Evolutionary conservation across 345 rosid species (phyloP), one percentile per base, ranked within the genome.

Genomic region (Corchorus olitorius): DNA sequence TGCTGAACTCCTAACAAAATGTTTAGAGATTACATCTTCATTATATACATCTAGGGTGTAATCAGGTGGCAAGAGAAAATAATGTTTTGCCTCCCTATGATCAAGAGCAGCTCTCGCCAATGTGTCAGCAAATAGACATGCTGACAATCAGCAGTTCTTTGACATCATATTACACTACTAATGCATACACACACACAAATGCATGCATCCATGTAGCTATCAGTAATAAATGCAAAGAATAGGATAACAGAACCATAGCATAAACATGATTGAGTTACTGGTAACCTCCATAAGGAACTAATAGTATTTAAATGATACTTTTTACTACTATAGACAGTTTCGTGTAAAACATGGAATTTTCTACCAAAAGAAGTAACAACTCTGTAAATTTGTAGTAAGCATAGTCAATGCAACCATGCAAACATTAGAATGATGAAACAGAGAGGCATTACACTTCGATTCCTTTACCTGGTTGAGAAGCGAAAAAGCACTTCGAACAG

Each of bases 401-500:
- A 34, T 35, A 63, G 5, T 35, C 8, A 20, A 68, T 7, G 8
- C 6, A 68, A 48, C 39, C 20, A 22, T 10, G 1, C 7, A 48
- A 48, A 50, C 59, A 34, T 7, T 58, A 33, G 62, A 34, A 49
- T 27, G 13, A 33, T 69, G 45, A 49, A 10, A 27, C 22, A 15
- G 15, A 8, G 17, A 60, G 33, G 46, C 34, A 15, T 15, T 34
- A 17, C 73, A 34, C 58, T 48, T 52, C 8, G 60, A 16, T 69
- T 34, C 15, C 6, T 45, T 48, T 72, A 95, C 99, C 97, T 93
- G 92, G 81, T 86, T 91, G 79, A 93, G 94, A 84, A 96, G 87
- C 46, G 95, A 92, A 72, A 96, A 96, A 17, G 98, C 88, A 76
- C 99, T 96, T 35, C 97, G 92, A 58, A 96, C 94, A 1, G 99